Conservation (phyloP, 108 stramenopile genomes). For the Nitzschia sp. region DNA sequence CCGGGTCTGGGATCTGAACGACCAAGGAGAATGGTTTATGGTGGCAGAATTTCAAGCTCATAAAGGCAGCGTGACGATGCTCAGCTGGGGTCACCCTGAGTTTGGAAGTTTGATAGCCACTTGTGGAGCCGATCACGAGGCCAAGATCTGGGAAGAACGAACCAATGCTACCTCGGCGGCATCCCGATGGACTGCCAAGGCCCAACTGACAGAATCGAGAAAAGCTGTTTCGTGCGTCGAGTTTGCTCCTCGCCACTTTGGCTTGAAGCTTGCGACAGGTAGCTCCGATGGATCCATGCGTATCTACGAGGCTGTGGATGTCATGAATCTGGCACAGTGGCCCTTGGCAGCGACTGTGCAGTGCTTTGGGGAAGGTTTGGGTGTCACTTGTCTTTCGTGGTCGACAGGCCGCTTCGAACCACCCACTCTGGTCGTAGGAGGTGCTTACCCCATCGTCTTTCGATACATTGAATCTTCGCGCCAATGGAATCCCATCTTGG, state of each 20-base stretch:
- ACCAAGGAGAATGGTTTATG: constrained; percentile 68
- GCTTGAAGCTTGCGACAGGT: constrained; percentile 87
- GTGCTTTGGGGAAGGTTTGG: constrained; percentile 44
- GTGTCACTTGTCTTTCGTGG: constrained; percentile 86
- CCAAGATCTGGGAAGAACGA: constrained; percentile 92
- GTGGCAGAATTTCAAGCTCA: constrained; percentile 86
- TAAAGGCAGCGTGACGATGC: constrained; percentile 74
- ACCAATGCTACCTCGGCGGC: constrained; percentile 34
- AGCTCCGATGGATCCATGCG: constrained; percentile 87
- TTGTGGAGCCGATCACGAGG: constrained; percentile 84
- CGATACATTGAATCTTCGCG: constrained; percentile 68
- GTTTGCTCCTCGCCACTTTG: constrained; percentile 91
- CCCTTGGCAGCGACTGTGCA: constrained; percentile 63
- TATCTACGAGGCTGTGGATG: constrained; percentile 91
- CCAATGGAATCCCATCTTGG: constrained; percentile 63
- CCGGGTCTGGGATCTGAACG: constrained; percentile 85
- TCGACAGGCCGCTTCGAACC: constrained; percentile 90
- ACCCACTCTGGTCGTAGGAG: constrained; percentile 85
- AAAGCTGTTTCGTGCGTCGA: constrained; percentile 83
- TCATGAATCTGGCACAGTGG: constrained; percentile 91
- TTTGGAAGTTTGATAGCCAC: constrained; percentile 94
- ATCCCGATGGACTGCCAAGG: constrained; percentile 78
- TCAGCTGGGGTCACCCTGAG: constrained; percentile 95
- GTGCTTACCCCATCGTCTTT: constrained; percentile 53
- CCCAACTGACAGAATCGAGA: constrained; percentile 79